Evolutionary conservation across 768 basidiomycete genomes (phyloP), one percentile per base, ranked within the genome.

Genomic region (Psilocybe tampanensis): DNA sequence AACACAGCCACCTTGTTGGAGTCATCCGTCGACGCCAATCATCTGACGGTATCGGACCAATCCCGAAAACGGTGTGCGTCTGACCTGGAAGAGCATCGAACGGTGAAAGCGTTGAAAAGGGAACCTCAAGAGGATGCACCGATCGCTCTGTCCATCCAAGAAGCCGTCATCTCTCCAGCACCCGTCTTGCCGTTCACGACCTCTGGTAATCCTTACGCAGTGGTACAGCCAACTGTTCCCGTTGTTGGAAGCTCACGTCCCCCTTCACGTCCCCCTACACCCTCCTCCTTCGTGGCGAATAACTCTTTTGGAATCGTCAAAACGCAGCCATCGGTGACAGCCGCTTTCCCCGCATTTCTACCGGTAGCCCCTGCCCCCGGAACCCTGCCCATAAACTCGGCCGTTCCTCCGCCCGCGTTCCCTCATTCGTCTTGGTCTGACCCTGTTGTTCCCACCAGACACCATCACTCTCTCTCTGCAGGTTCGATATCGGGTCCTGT

Each of bases 101-200:
- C 67, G 19, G 69, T 76, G 33, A 81, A 80, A 64, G 74, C 77
- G 17, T 69, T 78, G 42, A 83, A 83, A 65, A 65, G 76, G 54
- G 81, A 83, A 57, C 79, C 80, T 26, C 73, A 71, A 59, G 81
- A 83, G 24, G 77, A 79, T 48, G 52, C 66, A 1, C 70, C 72
- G 13, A 63, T 80, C 36, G 65, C 69, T 32, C 51, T 73, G 24
- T 54, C 68, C 34, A 62, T 66, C 41, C 54, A 66, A 53, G 63
- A 67, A 44, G 52, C 60, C 34, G 52, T 64, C 43, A 52, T 61
- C 36, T 48, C 62, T n/a, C 55, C 64, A 26, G 34, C 64, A 8
- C 45, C 60, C 26, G 52, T 45, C 17, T 52, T 47, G 21, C 22
- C 54, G 21, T 54, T 48, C 32, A 43, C 50, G 32, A 36, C 47